Percentiles rank a stretch among this genome's conserved stretches.
Evolutionary conservation across 139 green algal species (phyloP).

Genomic region (Chlorella vulgaris): DNA sequence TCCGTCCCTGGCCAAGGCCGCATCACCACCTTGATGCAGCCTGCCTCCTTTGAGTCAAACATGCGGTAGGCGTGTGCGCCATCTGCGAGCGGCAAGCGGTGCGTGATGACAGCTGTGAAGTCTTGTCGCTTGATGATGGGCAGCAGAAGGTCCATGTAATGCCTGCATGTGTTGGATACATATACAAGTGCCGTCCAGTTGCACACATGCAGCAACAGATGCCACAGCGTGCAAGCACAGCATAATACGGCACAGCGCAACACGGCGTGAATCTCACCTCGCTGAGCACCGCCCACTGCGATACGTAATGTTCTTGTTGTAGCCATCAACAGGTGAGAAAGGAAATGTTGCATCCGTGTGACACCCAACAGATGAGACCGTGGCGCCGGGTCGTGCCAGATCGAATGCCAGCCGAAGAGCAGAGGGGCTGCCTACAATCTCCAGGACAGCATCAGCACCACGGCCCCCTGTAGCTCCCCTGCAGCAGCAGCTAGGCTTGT

Average conservation of each 20-base stretch:
- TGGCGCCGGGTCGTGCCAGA: conserved; percentile 58
- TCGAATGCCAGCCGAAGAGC: conserved; percentile 60
- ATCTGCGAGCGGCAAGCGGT: conserved; percentile 15
- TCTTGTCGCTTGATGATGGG: conserved; percentile 3
- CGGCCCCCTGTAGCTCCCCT: conserved; percentile 49
- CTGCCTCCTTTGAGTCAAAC: conserved; percentile 4
- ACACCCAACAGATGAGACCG: conserved; percentile 31
- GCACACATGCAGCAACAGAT: no score
- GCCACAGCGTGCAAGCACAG: no score
- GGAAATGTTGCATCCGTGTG: conserved; percentile 44
- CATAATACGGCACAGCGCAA: no score
- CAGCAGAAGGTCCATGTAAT: conserved; percentile 29
- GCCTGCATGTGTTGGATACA: conserved; percentile 4
- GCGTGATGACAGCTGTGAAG: conserved; percentile 8
- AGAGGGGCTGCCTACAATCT: conserved; percentile 52
- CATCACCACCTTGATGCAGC: conserved; percentile 33
- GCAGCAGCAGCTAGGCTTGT: conserved; percentile 5
- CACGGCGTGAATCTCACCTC: not conserved
- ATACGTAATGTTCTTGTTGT: conserved; percentile 60
- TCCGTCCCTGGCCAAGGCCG: not conserved
- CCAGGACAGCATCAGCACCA: conserved; percentile 67
- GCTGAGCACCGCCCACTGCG: conserved; percentile 24
- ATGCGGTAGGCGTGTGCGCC: conserved; percentile 13
- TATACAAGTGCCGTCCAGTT: no score
- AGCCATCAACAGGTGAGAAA: conserved; percentile 58